A percentile compares a stretch with the other conserved stretches of the same genome.
Conservation (phyloP, 2,329 filamentous ascomycete genomes). For the Fusarium setosum region DNA sequence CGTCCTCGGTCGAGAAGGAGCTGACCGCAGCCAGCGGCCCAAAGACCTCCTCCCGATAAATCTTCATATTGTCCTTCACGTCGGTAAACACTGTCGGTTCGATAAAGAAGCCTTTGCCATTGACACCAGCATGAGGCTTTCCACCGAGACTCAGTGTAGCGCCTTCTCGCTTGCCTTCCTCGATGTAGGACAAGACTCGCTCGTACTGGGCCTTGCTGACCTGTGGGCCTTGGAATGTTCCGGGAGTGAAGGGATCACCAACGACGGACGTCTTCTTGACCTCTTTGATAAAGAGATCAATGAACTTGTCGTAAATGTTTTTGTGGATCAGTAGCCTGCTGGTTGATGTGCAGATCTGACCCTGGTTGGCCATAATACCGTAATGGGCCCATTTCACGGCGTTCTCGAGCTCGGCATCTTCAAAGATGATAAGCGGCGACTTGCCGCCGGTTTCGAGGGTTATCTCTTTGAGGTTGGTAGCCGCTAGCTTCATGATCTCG, state of each 20-base stretch:
- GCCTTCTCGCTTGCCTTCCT: constrained; percentile 74
- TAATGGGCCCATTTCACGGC: constrained; percentile 68
- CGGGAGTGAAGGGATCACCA: constrained; percentile 69
- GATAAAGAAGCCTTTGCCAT: constrained; percentile 50
- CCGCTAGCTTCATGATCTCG: constrained; percentile 80
- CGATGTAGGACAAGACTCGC: constrained; percentile 74
- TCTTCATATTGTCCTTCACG: constrained; percentile 52
- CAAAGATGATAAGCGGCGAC: constrained; percentile 63
- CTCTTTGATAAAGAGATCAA: neutral
- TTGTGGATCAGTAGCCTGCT: constrained; percentile 74
- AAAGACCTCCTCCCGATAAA: constrained; percentile 58
- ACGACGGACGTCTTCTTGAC: neutral
- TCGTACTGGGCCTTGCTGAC: constrained; percentile 77
- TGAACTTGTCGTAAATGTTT: neutral
- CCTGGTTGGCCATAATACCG: constrained; percentile 68
- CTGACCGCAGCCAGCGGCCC: constrained; percentile 54
- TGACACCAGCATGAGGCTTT: neutral
- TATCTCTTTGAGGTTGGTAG: constrained; percentile 68
- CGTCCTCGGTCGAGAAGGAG: constrained; percentile 53
- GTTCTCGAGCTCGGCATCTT: constrained; percentile 73
- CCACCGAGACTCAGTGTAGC: constrained; percentile 13
- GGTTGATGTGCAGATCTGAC: constrained; percentile 73
- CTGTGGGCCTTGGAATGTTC: constrained; percentile 79
- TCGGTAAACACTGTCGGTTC: constrained; percentile 56
- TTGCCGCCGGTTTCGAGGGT: neutral